A percentile compares a stretch with the other conserved stretches of the same genome.
Evolutionary conservation across 2,329 filamentous ascomycete genomes (phyloP).

Genomic region (Fragosphaeria purpurea): DNA sequence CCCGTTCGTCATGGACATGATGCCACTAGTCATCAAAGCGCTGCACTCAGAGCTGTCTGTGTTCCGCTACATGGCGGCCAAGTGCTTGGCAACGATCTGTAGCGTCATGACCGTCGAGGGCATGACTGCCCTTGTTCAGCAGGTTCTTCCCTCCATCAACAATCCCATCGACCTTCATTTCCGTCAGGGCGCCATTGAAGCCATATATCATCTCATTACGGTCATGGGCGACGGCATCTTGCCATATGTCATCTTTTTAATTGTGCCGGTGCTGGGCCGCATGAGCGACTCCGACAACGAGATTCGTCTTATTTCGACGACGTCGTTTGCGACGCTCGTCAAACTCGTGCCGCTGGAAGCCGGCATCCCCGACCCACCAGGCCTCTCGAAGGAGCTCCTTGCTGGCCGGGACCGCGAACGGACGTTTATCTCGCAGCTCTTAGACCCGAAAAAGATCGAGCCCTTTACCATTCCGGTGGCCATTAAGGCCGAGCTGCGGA

Average conservation of each 20-base stretch:
- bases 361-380: conserved; percentile 92
- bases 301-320: conserved; percentile 86
- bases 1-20: conserved; percentile 68
- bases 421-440: conserved; percentile 91
- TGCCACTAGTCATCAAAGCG: conserved; percentile 79
- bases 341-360: conserved; percentile 95
- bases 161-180: conserved; percentile 81
- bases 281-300: conserved; percentile 99
- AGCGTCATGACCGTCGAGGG: conserved; percentile 91
- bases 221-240: conserved; percentile 96
- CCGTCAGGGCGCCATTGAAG: conserved; percentile 89
- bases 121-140: conserved; percentile 92
- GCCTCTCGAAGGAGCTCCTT: conserved; percentile 77
- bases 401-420: conserved; percentile 87
- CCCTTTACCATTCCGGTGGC: conserved; percentile 86
- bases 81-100: conserved; percentile 94
- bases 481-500: conserved; percentile 92
- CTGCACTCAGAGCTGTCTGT: conserved; percentile 83
- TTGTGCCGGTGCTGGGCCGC: conserved; percentile 88
- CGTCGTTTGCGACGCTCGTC: conserved; percentile 91
- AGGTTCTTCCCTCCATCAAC: conserved; percentile 82
- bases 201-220: conserved; percentile 91
- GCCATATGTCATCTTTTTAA: conserved; percentile 97
- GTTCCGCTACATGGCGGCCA: conserved; percentile 91
- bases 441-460: conserved; percentile 95